These are phyloP conservation scores for Neurospora tetraspora DNA, from an alignment of 495 filamentous ascomycete genomes.

Conservation along the genomic window DNA sequence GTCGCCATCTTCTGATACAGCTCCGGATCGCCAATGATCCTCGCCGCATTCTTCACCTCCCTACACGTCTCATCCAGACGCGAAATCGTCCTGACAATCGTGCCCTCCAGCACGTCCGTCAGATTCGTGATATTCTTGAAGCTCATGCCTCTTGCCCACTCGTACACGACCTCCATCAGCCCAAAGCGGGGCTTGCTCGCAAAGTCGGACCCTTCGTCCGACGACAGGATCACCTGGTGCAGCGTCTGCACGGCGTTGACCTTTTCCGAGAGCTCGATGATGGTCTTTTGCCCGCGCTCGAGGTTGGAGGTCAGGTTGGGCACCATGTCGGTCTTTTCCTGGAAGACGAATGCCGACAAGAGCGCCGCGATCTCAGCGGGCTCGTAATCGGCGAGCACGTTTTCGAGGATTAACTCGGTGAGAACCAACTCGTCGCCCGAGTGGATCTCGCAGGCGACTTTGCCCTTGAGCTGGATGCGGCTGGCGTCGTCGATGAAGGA, in stretches of 20 bases:
- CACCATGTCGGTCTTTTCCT: conserved; percentile 82
- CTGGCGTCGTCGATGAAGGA: conserved; percentile 77
- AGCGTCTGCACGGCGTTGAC: conserved; percentile 79
- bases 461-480: conserved; percentile 89
- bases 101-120: conserved; percentile 94
- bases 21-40: conserved; percentile 90
- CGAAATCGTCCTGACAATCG: conserved; percentile 88
- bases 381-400: conserved; percentile 89
- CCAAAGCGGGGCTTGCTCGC: conserved; percentile 79
- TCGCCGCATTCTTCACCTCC: conserved; percentile 93
- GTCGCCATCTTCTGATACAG: conserved; percentile 92
- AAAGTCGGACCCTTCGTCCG: conserved; percentile 88
- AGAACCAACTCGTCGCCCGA: conserved; percentile 96
- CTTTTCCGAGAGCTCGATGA: conserved; percentile 79
- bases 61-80: conserved; percentile 91
- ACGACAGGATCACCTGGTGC: conserved; percentile 82
- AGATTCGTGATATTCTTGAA: conserved; percentile 97
- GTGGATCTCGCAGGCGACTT: conserved; percentile 97
- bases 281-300: conserved; percentile 74
- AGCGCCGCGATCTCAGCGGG: conserved; percentile 95
- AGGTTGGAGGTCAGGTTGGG: conserved; percentile 79
- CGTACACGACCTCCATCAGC: conserved; percentile 93
- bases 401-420: conserved; percentile 91
- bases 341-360: conserved; percentile 85
- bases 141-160: conserved; percentile 95